Evolutionary conservation across 768 basidiomycete species (phyloP).

Genomic region (Nevesoporus exiguus): DNA sequence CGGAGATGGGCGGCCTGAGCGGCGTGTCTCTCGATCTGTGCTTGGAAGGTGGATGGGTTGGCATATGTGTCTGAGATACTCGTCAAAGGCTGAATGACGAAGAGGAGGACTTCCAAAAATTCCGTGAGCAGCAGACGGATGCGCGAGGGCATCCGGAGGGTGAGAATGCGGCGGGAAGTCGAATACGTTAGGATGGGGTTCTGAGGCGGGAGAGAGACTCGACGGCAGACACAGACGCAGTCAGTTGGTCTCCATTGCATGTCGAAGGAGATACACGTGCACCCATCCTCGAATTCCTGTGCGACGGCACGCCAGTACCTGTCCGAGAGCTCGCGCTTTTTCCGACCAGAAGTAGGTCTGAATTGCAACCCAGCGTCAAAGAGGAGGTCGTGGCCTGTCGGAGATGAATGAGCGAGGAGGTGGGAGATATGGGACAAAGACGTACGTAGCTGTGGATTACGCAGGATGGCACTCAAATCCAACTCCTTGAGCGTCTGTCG

Average conservation of each 20-base stretch:
- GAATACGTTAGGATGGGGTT: constrained; percentile 44
- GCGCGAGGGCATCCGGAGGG: constrained; percentile 68
- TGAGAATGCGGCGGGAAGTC: constrained; percentile 45
- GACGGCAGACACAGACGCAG: constrained; percentile 54
- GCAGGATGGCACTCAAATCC: constrained; percentile 80
- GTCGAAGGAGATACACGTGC: constrained; percentile 81
- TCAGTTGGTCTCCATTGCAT: constrained; percentile 50
- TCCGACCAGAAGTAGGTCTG: constrained; percentile 68
- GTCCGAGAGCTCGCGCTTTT: constrained; percentile 69
- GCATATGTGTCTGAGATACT: constrained; percentile 57
- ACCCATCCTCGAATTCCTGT: constrained; percentile 74
- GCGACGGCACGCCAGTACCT: constrained; percentile 83
- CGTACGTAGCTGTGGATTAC: constrained; percentile 89
- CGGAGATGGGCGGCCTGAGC: constrained; percentile 65
- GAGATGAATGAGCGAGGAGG: constrained; percentile 1
- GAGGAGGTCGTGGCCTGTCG: constrained; percentile 79
- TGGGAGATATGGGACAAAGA: constrained; percentile 20
- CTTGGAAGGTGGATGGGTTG: constrained; percentile 54
- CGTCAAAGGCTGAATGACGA: constrained; percentile 81
- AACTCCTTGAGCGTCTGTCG: constrained; percentile 80
- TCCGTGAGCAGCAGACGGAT: constrained; percentile 67
- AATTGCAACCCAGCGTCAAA: constrained; percentile 86
- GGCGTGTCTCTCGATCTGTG: constrained; percentile 60
- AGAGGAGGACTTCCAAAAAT: constrained; percentile 75
- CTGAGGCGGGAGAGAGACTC: constrained; percentile 39